Conservation (phyloP, 768 basidiomycete species). For the Pisolithus orientalis region DNA sequence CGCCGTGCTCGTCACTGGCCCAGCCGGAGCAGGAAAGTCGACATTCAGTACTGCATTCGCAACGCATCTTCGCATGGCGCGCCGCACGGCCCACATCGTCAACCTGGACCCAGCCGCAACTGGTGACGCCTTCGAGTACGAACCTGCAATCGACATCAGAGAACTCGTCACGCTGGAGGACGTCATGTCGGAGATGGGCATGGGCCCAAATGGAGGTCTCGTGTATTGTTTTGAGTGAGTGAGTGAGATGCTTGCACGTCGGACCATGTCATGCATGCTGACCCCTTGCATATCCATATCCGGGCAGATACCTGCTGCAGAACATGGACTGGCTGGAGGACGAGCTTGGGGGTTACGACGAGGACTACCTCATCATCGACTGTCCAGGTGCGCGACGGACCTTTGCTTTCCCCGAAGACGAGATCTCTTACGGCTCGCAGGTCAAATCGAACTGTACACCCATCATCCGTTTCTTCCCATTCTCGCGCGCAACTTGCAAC, state of each 20-base stretch:
- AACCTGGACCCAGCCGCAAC: slow-evolving; percentile 96
- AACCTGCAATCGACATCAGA: slow-evolving; percentile 89
- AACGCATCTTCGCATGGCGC: slow-evolving; percentile 80
- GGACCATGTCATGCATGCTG: neutral
- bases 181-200: slow-evolving; percentile 91
- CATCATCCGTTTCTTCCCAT: slow-evolving; percentile 95
- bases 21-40: slow-evolving; percentile 96
- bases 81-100: slow-evolving; percentile 84
- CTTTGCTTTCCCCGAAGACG: neutral
- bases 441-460: slow-evolving; percentile 98
- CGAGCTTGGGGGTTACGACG: slow-evolving; percentile 88
- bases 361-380: slow-evolving; percentile 92
- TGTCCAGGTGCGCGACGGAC: slow-evolving; percentile 61
- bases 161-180: slow-evolving; percentile 90
- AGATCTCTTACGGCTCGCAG: slow-evolving; percentile 32
- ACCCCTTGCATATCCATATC: neutral
- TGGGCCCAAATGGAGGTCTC: slow-evolving; percentile 95
- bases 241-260: slow-evolving; percentile 30
- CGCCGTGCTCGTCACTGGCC: slow-evolving; percentile 87
- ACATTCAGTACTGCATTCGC: slow-evolving; percentile 87
- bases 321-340: slow-evolving; percentile 99
- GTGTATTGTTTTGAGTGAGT: slow-evolving; percentile 99
- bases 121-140: slow-evolving; percentile 82
- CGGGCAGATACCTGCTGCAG: slow-evolving; percentile 79
- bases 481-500: slow-evolving; percentile 68